A percentile compares a stretch with the other conserved stretches of the same genome.
Conservation (phyloP, 768 basidiomycete species). For the Amanita rubescens region DNA sequence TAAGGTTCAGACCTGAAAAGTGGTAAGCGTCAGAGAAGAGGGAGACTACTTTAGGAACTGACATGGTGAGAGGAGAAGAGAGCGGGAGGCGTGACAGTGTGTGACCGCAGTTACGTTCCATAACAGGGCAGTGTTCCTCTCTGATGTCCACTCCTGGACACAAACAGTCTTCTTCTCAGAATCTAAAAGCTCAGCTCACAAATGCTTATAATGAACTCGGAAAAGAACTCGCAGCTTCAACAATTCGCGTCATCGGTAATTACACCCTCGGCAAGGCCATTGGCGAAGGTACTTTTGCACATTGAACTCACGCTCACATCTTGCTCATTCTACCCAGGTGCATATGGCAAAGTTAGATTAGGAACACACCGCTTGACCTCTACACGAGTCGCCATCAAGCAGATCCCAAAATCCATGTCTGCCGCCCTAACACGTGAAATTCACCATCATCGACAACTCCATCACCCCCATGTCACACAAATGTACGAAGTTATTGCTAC, state of each 20-base stretch:
- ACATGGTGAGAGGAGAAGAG: conserved; percentile 8
- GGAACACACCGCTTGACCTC: conserved; percentile 92
- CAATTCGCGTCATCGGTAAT: conserved; percentile 88
- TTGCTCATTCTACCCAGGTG: conserved; percentile 42
- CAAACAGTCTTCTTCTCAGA: conserved; percentile 59
- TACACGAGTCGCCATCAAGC: conserved; percentile 92
- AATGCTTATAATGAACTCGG: conserved; percentile 97
- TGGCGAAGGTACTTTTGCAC: conserved; percentile 69
- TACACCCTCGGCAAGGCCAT: conserved; percentile 92
- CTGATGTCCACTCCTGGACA: conserved; percentile 46
- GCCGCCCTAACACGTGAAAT: conserved; percentile 93
- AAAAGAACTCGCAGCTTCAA: conserved; percentile 87
- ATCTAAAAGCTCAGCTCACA: conserved; percentile 83
- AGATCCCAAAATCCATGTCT: conserved; percentile 92
- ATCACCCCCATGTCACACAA: conserved; percentile 92
- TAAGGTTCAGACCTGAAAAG: conserved; percentile 87
- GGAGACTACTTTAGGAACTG: no score
- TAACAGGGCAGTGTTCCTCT: conserved; percentile 6
- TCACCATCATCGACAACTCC: conserved; percentile 94
- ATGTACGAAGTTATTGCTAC: conserved; percentile 98
- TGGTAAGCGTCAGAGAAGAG: neutral
- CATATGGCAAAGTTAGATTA: conserved; percentile 93
- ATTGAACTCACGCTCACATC: neutral
- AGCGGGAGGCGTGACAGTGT: neutral
- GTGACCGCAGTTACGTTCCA: conserved; percentile 2